Evolutionary conservation across 1,284 basidiomycete genomes (phyloP), one percentile per base, ranked within the genome.

Genomic region (Ganoderma meredithae): DNA sequence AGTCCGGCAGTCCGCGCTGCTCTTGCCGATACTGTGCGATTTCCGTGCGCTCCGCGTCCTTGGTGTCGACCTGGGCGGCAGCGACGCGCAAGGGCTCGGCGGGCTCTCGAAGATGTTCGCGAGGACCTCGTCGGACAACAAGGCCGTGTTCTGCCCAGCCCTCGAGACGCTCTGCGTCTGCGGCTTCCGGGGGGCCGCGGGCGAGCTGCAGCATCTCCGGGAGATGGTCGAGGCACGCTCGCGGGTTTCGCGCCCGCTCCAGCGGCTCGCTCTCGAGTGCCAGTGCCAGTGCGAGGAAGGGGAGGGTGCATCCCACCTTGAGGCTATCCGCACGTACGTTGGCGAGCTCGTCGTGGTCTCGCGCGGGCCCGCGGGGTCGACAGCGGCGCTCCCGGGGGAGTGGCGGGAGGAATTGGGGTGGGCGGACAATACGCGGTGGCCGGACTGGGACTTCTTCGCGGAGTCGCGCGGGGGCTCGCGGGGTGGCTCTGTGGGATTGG

Each of bases 391-490:
- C 33, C 64, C 64, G 25, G 0, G 5, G 31, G 60, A 62, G 60
- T 66, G 64, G 64, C 25, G 41, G 31, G 59, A 55, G 10, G 59
- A 61, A n/a, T 39, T 17, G 12, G 64, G 43, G 25, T 44, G 39
- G 15, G 43, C 22, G 27, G 64, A 66, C 40, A 47, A 47, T 15
- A 56, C 62, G 17, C 43, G 25, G 12, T 67, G 66, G 66, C 66
- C 66, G 27, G 61, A 63, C 36, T 67, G 61, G 66, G 49, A 60
- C 27, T 64, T 60, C 22, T 64, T 64, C 36, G 49, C 33, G 33
- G 43, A 60, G 27, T 39, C 55, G 15, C 55, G 33, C 55, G 55
- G 31, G 19, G 19, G 55, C 33, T 33, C 33, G 55, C 55, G 55
- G 55, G 19, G 33, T 9, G 55, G 33, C 8, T 58, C 33, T 58